Base-by-base conservation (phyloP, 371 early-diverging fungal species). In the Saksenaea vasiformis region DNA sequence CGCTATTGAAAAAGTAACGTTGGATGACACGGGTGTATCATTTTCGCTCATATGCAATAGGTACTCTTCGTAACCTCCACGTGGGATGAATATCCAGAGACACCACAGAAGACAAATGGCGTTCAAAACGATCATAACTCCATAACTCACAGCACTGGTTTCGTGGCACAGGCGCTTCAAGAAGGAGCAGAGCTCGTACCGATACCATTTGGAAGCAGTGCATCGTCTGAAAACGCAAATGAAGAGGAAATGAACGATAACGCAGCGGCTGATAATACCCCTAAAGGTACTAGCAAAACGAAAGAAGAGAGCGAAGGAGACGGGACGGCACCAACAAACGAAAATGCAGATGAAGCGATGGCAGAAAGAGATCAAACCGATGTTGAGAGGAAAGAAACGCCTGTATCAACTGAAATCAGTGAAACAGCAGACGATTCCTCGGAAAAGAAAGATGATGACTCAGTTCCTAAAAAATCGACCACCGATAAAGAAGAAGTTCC, bases 1-100 rank as follows among this genome's bases (percentile, higher is more conserved):
- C 59, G 87, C 87, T 5, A 75, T 86, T 26, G 82, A 86, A 65
- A 86, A 86, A 77, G 85, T 82, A 78, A 22, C 47, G 1, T 27
- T 11, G 17, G 39, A 24, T 28, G 14, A 1, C 44, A 1, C 39
- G n/a, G n/a, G 22, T 26, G 1, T 17, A 34, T n/a, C 36, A n/a
- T 27, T 44, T 53, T 4, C 38, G 17, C 54, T 60, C 31, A 22
- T 19, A 8, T n/a, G 2, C 26, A 19, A 4, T n/a, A 75, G 76
- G 76, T 72, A 8, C 62, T 79, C 17, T 61, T 68, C 31, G 76
- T 79, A 13, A 76, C 76, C 26, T 79, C 79, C 1, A 60, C 73
- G 60, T 73, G 73, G 74, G 67, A 72, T 28, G 76, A 71, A n/a
- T 72, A 70, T 34, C 24, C 61, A 27, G 68, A 66, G 3, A 34